Percentiles rank a stretch among this genome's conserved stretches.
Conservation (phyloP, 2,329 filamentous ascomycete species). For the Alternaria gaisen region DNA sequence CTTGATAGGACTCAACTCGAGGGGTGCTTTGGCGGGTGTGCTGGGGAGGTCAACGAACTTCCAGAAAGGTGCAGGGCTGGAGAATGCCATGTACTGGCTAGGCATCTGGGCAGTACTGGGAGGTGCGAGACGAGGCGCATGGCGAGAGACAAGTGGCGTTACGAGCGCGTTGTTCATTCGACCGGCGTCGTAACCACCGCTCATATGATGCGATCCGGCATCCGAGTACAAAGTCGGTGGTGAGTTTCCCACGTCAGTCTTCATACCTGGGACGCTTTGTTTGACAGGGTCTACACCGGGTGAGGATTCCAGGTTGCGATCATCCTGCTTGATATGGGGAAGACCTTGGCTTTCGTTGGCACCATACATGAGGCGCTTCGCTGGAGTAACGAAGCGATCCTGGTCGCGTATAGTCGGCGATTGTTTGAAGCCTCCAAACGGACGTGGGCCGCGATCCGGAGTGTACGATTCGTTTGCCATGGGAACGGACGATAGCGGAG, state of each 20-base stretch:
- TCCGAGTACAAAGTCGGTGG: constrained; percentile 50
- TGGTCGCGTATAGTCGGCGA: constrained; percentile 42
- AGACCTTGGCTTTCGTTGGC: constrained; percentile 32
- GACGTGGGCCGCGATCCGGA: constrained; percentile 61
- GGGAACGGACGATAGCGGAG: constrained; percentile 58
- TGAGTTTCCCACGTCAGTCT: constrained; percentile 46
- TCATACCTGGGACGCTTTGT: constrained; percentile 42
- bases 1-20: constrained; percentile 50
- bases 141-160: constrained; percentile 76
- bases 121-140: constrained; percentile 78
- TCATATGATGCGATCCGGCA: constrained; percentile 40
- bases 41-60: constrained; percentile 81
- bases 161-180: constrained; percentile 54
- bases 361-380: constrained; percentile 46
- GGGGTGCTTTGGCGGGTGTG: constrained; percentile 66
- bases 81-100: constrained; percentile 86
- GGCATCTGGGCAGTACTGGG: constrained; percentile 83
- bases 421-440: constrained; percentile 42
- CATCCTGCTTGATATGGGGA: constrained; percentile 36
- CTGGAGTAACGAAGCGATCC: constrained; percentile 45
- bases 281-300: constrained; percentile 45
- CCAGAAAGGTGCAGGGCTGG: constrained; percentile 87
- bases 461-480: constrained; percentile 63
- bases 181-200: constrained; percentile 36
- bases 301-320: constrained; percentile 41